Evolutionary conservation across 1,284 basidiomycete genomes (phyloP).

Genomic region (Ganoderma meredithae): DNA sequence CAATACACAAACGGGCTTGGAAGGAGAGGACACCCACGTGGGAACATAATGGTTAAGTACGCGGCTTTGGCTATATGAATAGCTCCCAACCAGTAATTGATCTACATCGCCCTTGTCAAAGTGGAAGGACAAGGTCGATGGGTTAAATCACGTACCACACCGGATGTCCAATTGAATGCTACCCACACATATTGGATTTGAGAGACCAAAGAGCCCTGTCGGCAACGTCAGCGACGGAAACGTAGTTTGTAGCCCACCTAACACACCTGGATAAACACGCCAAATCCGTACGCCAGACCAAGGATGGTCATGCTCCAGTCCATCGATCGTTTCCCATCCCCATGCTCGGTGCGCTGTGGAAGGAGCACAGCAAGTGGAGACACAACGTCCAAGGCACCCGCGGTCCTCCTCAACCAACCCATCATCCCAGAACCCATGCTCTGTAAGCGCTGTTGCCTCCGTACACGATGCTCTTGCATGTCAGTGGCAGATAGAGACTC

Average conservation of each 20-base stretch:
- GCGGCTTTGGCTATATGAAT: conserved; percentile 63
- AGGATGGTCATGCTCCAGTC: conserved; percentile 76
- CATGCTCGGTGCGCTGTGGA: conserved; percentile 48
- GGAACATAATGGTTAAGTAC: conserved; percentile 67
- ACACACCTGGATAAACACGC: conserved; percentile 49
- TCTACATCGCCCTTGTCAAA: conserved; percentile 45
- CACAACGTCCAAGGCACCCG: conserved; percentile 46
- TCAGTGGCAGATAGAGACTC: conserved; percentile 65
- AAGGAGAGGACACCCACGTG: conserved; percentile 51
- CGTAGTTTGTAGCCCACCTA: too few relatives aligned
- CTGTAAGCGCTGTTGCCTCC: conserved; percentile 40
- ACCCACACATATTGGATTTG: conserved; percentile 62
- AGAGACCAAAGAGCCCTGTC: conserved; percentile 1
- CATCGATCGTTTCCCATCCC: conserved; percentile 45
- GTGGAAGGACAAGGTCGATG: not conserved
- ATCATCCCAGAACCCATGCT: conserved; percentile 13
- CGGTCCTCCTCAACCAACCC: conserved; percentile 41
- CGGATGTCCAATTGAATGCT: conserved; percentile 72
- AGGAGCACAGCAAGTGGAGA: conserved; percentile 69
- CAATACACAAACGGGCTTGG: not conserved
- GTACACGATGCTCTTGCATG: conserved; percentile 22
- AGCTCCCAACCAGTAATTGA: conserved; percentile 76
- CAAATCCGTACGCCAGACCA: conserved; percentile 61
- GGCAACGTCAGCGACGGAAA: not conserved
- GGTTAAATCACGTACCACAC: conserved; percentile 53